Evolutionary conservation across 2,329 filamentous ascomycete species (phyloP), one percentile per base, ranked within the genome.

Genomic region (Fusarium heterosporum): DNA sequence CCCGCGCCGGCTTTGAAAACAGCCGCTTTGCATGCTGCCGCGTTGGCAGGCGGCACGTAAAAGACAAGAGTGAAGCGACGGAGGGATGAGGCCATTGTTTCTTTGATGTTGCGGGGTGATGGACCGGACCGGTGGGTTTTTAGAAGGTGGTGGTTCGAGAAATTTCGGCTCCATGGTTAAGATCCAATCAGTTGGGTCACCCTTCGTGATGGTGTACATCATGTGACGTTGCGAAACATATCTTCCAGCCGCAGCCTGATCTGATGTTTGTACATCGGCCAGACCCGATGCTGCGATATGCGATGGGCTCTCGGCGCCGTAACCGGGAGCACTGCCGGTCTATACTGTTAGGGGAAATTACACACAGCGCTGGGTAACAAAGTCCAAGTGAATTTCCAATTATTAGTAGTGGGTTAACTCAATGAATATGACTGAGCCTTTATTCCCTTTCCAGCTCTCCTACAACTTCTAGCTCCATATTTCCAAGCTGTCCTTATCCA

Each of bases 1-100:
- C 86, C 86, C 4, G 85, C 86, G n/a, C 86, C 85, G 16, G 84
- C 83, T n/a, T 78, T 78, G 73, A 88, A 87, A 68, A 88, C 79
- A 60, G 86, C 86, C 0, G 77, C 57, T 73, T 88, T 88, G 74
- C 83, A 85, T 13, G 78, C 78, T n/a, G 77, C 77, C n/a, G 84
- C 77, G 19, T 76, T 76, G 8, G 78, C 25, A 0, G 77, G 70
- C 0, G 85, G 85, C 1, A 81, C 82, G 76, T 82, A 81, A 72
- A 88, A 88, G 55, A 86, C 75, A 38, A 88, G 80, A 58, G 58
- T 75, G 70, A 74, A 79, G 14, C 69, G 65, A 19, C 39, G 50
- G 1, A 68, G 22, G 19, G 57, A 26, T 60, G 66, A 65, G 50
- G 66, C 64, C 69, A 71, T 64, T 36, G 16, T 51, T 8, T 17